Base-by-base conservation (phyloP, 1,139 yeast species). In the Hyphopichia khmerensis region DNA sequence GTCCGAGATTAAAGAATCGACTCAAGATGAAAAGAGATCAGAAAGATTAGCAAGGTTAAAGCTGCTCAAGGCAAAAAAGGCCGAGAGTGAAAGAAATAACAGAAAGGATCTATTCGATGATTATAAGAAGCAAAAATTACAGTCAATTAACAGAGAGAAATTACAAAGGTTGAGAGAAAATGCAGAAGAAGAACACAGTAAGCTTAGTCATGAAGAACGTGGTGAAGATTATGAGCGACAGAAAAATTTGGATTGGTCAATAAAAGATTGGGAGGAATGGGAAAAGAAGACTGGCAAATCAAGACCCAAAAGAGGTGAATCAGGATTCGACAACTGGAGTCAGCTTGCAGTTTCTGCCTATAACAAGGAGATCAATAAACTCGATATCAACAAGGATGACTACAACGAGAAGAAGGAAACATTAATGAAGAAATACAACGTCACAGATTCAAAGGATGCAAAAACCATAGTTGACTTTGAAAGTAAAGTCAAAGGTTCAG, bases 191-290 rank as follows among this genome's bases (percentile, higher is more conserved):
- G 51, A 48, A 6, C 49, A 50, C 13, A 31, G 40, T n/a, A 35
- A 74, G 47, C 63, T 74, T 7, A 67, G 65, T 3, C 60, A 61
- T 45, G 43, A 60, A 9, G 69, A 65, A 14, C 60, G 52, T 3
- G 76, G 73, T 0, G 69, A 65, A 21, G 72, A 69, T 39, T 64
- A 59, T 45, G 74, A 72, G 19, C 59, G 80, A 15, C 52, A 64
- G 37, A 66, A 75, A 40, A 76, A 78, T 4, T 65, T 86, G 71
- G 78, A 76, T 40, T 87, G 86, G 67, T 76, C 88, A 0, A 75
- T 86, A 2, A 83, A 80, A 43, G 87, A 88, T 42, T 76, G 81
- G 42, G 88, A 84, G 50, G 68, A 70, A 42, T 87, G 95, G 93
- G 78, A 79, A 23, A 64, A 61, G 32, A 74, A 69, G 47, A 61